phyloP scores from a whole-genome alignment of 768 basidiomycete genomes.

The Amylocystis lapponica region DNA sequence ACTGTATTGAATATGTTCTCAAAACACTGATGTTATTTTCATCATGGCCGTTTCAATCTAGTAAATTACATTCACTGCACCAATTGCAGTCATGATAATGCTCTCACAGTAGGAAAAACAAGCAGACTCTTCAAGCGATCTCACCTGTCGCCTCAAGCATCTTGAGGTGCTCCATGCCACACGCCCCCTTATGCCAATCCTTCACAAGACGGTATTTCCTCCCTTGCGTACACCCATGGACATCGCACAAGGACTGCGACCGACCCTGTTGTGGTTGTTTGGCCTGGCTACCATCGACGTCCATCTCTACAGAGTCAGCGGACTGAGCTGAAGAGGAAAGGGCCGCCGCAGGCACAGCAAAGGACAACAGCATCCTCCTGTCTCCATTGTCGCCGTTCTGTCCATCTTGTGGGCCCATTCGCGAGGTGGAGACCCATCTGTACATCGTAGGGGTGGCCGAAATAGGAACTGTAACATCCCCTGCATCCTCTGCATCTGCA shows the following conservation, averaged over 20 bases:
- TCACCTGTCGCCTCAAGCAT: slow-evolving; percentile 40
- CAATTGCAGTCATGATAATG: too few relatives aligned
- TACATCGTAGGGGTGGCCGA: slow-evolving; percentile 50
- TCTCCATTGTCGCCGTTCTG: slow-evolving; percentile 5
- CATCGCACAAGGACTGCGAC: slow-evolving; percentile 38
- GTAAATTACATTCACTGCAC: too few relatives aligned
- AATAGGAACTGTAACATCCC: slow-evolving; percentile 28
- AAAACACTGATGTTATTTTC: too few relatives aligned
- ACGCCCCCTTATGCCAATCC: slow-evolving; percentile 59
- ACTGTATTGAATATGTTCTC: too few relatives aligned
- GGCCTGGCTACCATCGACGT: slow-evolving; percentile 3
- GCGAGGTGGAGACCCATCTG: slow-evolving; percentile 65
- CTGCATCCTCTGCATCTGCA: slow-evolving; percentile 37
- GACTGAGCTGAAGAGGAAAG: slow-evolving; percentile 14
- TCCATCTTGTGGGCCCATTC: slow-evolving; percentile 8
- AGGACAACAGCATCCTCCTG: slow-evolving; percentile 39
- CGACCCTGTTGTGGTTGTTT: neutral
- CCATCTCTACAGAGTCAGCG: slow-evolving; percentile 11
- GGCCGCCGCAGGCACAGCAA: slow-evolving; percentile 45
- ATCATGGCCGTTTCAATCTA: too few relatives aligned
- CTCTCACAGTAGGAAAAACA: too few relatives aligned
- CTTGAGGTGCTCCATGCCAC: slow-evolving; percentile 63
- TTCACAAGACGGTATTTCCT: slow-evolving; percentile 64
- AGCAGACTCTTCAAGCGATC: slow-evolving; percentile 11
- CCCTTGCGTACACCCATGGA: slow-evolving; percentile 46